A percentile compares a stretch with the other conserved stretches of the same genome.
Evolutionary conservation across 768 basidiomycete species (phyloP).

Genomic region (Trametes sanguinea): DNA sequence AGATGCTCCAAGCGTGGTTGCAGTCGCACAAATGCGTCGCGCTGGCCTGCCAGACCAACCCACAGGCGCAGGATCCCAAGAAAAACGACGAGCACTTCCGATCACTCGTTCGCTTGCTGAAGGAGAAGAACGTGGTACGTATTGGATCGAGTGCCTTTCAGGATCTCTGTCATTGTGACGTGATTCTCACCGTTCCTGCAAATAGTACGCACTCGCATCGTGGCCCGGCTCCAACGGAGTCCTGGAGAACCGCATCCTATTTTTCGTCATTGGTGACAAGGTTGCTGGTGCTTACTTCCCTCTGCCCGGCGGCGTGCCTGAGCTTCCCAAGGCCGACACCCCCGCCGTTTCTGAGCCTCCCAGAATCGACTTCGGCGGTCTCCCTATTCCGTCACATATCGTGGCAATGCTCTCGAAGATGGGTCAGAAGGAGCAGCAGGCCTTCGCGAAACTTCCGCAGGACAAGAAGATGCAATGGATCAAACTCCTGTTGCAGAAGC

Average conservation of each 20-base stretch:
- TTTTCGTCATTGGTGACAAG: slow-evolving; percentile 42
- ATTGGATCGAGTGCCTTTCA: slow-evolving; percentile 23
- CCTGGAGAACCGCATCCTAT: slow-evolving; percentile 47
- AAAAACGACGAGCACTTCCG: slow-evolving; percentile 47
- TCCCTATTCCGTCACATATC: slow-evolving; percentile 18
- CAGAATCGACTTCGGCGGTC: slow-evolving; percentile 21
- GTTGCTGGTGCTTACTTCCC: slow-evolving; percentile 56
- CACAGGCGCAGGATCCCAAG: slow-evolving; percentile 37
- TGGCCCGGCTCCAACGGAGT: slow-evolving; percentile 49
- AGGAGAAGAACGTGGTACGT: slow-evolving; percentile 45
- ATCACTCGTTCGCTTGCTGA: slow-evolving; percentile 44
- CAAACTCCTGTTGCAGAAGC: slow-evolving; percentile 1
- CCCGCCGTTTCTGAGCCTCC: slow-evolving; percentile 54
- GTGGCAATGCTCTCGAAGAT: slow-evolving; percentile 8
- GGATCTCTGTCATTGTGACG: too few species aligned
- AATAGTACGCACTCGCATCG: slow-evolving; percentile 52
- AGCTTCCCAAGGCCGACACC: slow-evolving; percentile 39
- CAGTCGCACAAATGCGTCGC: slow-evolving; percentile 36
- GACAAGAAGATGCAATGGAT: slow-evolving; percentile 23
- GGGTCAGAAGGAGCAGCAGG: slow-evolving; percentile 14
- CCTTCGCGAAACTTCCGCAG: slow-evolving; percentile 18
- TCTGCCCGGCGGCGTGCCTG: slow-evolving; percentile 49
- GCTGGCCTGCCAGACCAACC: slow-evolving; percentile 40
- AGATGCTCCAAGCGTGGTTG: slow-evolving; percentile 52
- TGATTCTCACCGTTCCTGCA: neutral